phyloP scores from a whole-genome alignment of 1,139 yeast genomes.

The Suhomyces terraborum region DNA sequence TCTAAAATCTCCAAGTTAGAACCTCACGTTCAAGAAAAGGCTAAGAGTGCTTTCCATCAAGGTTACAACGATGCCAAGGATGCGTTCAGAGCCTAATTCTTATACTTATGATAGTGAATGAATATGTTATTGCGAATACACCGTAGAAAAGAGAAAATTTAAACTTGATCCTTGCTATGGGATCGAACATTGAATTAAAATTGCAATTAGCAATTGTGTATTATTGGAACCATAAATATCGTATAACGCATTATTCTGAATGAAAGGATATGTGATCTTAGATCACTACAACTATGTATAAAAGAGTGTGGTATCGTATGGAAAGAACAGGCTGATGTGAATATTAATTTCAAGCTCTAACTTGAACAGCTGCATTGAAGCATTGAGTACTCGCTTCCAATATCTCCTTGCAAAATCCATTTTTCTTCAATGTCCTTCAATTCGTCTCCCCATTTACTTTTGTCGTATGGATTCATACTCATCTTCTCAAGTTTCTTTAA shows the following conservation, averaged over 20 bases:
- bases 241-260: too few relatives aligned
- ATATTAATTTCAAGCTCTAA: too few relatives aligned
- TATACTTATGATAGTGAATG: conserved; percentile 1
- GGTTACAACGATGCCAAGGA: conserved; percentile 41
- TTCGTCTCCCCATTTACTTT: conserved; percentile 62
- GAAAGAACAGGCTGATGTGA: too few relatives aligned
- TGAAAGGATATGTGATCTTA: too few relatives aligned
- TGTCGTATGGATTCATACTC: conserved; percentile 65
- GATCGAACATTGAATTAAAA: too few relatives aligned
- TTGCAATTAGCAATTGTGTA: not conserved
- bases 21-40: conserved; percentile 37
- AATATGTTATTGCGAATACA: not conserved
- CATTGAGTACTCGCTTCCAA: conserved; percentile 53
- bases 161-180: too few relatives aligned
- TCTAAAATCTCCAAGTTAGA: conserved; percentile 36
- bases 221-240: not conserved
- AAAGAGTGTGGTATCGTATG: too few relatives aligned
- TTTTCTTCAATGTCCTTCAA: conserved; percentile 54
- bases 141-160: too few relatives aligned
- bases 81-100: conserved; percentile 22
- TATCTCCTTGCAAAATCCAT: conserved; percentile 55
- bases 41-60: conserved; percentile 40
- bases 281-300: too few relatives aligned
- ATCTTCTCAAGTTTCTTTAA: conserved; percentile 59
- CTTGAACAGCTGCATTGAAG: conserved; percentile 68